Conservation (phyloP, 805 yeast species). For the Dipodascus albidus region DNA sequence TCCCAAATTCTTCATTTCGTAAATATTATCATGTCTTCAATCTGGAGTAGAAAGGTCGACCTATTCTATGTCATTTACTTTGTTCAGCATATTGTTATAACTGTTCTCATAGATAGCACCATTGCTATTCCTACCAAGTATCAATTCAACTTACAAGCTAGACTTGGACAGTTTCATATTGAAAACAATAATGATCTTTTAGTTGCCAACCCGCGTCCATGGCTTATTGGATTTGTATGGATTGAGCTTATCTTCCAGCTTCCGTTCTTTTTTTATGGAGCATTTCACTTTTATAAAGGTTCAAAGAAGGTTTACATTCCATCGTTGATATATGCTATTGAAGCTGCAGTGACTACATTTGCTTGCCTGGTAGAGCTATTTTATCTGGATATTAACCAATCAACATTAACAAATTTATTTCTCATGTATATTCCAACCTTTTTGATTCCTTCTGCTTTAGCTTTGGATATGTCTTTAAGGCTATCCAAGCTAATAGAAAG, state of each 20-base stretch:
- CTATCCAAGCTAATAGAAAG: neutral
- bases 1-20: neutral
- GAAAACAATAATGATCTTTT: conserved; percentile 60
- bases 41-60: conserved; percentile 9
- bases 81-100: conserved; percentile 61
- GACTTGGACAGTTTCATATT: conserved; percentile 48
- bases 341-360: conserved; percentile 71
- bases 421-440: conserved; percentile 61
- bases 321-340: conserved; percentile 61
- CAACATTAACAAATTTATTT: conserved; percentile 28
- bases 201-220: conserved; percentile 44
- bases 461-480: conserved; percentile 30
- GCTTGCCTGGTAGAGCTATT: conserved; percentile 39
- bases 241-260: conserved; percentile 67
- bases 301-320: conserved; percentile 29
- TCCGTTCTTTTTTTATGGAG: conserved; percentile 65
- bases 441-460: conserved; percentile 48
- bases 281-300: conserved; percentile 26
- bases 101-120: conserved; percentile 63
- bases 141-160: conserved; percentile 37
- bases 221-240: conserved; percentile 65
- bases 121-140: conserved; percentile 49
- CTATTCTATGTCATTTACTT: conserved; percentile 22
- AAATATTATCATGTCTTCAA: neutral
- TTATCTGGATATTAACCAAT: conserved; percentile 9